Evolutionary conservation across 768 basidiomycete species (phyloP), one percentile per base, ranked within the genome.

Genomic region (Baorangia bicolor): DNA sequence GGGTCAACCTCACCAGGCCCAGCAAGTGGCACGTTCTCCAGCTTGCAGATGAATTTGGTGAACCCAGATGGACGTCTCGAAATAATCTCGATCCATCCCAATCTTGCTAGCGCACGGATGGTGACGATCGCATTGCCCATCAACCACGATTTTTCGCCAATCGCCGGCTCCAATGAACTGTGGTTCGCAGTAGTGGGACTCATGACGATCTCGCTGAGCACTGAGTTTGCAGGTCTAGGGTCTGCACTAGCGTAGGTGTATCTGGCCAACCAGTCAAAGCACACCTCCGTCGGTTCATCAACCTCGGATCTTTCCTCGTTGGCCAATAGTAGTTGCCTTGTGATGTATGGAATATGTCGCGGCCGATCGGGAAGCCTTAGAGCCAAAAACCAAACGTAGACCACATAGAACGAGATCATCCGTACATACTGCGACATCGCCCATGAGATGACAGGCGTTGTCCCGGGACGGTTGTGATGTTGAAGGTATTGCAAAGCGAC

Each of bases 241-340:
- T 97, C 94, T 16, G 94, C 93, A 64, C 89, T 94, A 14, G 88
- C 93, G 64, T 95, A 98, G 0, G 96, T 89, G 68, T 97, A 97
- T 18, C 97, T 81, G 11, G 93, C 89, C 18, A 99, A 79, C 94
- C 95, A 98, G 69, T 99, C 97, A 66, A 98, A 95, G 72, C 93
- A 96, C 34, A 98, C 96, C 67, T 98, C 93, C 0, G 94, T 92
- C 27, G 88, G 87, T 56, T 91, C 92, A 69, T 98, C 97, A 6
- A 95, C 76, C 38, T 82, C 79, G 2, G 75, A 74, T 50, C 81
- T 83, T 14, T 82, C 86, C 56, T 90, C 88, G 72, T 94, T 94
- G 14, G 93, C 94, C 25, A 94, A 77, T 10, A 95, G 77, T 1
- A 99, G 81, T 61, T 94, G 90, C 10, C 89, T 81, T 1, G 89